phyloP scores from a whole-genome alignment of 208 protist genomes.

The Trypanosoma scelopori region DNA sequence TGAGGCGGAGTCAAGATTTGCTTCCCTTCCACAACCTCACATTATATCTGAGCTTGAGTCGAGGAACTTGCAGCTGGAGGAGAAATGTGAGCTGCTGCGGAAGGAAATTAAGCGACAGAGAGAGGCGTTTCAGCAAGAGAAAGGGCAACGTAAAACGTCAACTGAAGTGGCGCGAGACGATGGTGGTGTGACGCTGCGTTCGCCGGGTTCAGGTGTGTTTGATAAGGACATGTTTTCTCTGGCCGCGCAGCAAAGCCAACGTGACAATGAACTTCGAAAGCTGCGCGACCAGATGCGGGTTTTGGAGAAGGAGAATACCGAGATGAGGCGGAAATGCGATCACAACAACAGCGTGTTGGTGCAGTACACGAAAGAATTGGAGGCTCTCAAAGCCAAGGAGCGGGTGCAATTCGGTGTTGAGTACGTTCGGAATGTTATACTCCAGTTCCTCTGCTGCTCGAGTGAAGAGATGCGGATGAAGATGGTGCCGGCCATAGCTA shows the following conservation, averaged over 20 bases:
- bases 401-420: slow-evolving; percentile 63
- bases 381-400: slow-evolving; percentile 62
- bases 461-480: slow-evolving; percentile 62
- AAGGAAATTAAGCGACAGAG: slow-evolving; percentile 78
- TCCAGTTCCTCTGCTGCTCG: slow-evolving; percentile 68
- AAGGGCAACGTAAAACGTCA: slow-evolving; percentile 17
- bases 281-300: slow-evolving; percentile 20
- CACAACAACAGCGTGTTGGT: slow-evolving; percentile 68
- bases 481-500: slow-evolving; percentile 89
- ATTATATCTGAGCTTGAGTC: slow-evolving; percentile 26
- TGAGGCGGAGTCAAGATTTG: slow-evolving; percentile 29
- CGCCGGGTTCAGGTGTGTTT: slow-evolving; percentile 40
- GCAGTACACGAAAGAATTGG: slow-evolving; percentile 68
- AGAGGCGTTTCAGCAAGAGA: slow-evolving; percentile 57
- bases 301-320: slow-evolving; percentile 54
- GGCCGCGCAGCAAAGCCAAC: slow-evolving; percentile 32
- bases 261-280: slow-evolving; percentile 33
- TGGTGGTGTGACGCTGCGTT: slow-evolving; percentile 28
- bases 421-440: slow-evolving; percentile 82
- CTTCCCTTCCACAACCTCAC: background rate
- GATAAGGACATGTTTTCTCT: slow-evolving; percentile 59
- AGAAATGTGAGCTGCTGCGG: slow-evolving; percentile 76
- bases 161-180: slow-evolving; percentile 4
- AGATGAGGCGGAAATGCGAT: slow-evolving; percentile 46
- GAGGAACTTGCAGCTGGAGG: slow-evolving; percentile 61